These are phyloP conservation scores for Urostyla sp. DNA, from an alignment of 73 alveolate genomes.

Conservation along the genomic window DNA sequence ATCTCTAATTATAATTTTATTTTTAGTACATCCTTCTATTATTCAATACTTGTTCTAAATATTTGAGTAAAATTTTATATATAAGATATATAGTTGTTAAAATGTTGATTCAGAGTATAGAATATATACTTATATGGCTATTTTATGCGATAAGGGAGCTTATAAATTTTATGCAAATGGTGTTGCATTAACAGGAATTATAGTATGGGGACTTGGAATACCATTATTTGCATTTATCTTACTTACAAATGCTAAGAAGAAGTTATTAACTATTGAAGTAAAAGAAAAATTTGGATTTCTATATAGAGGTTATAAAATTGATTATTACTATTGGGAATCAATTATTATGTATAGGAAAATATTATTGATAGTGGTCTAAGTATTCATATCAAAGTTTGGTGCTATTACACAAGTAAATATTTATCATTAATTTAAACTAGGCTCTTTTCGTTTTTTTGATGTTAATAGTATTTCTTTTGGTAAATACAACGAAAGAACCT, in stretches of 20 bases:
- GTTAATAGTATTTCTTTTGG: not conserved
- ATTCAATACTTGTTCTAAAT: not conserved
- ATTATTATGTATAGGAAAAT: too few species aligned
- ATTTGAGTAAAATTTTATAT: too few species aligned
- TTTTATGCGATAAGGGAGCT: slow-evolving; percentile 7
- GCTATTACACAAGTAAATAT: too few species aligned
- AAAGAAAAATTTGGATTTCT: slow-evolving; percentile 2
- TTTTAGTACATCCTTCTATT: not conserved
- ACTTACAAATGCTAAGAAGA: not conserved
- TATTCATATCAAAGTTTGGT: too few species aligned
- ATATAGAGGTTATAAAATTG: too few species aligned
- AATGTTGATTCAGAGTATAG: not conserved
- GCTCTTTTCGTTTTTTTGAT: not conserved
- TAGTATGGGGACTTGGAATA: slow-evolving; percentile 54
- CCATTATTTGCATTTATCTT: slow-evolving; percentile 41
- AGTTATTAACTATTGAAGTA: not conserved
- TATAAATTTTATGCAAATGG: slow-evolving; percentile 12
- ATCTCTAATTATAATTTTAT: not conserved
- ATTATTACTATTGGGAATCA: too few species aligned
- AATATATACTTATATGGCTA: not conserved
- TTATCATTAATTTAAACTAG: too few species aligned
- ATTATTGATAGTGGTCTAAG: too few species aligned
- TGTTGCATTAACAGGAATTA: slow-evolving; percentile 59
- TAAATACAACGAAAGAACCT: not conserved
- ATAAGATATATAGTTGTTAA: too few species aligned